Conservation (phyloP, 2,329 filamentous ascomycete genomes). For the Aplosporella prunicola region DNA sequence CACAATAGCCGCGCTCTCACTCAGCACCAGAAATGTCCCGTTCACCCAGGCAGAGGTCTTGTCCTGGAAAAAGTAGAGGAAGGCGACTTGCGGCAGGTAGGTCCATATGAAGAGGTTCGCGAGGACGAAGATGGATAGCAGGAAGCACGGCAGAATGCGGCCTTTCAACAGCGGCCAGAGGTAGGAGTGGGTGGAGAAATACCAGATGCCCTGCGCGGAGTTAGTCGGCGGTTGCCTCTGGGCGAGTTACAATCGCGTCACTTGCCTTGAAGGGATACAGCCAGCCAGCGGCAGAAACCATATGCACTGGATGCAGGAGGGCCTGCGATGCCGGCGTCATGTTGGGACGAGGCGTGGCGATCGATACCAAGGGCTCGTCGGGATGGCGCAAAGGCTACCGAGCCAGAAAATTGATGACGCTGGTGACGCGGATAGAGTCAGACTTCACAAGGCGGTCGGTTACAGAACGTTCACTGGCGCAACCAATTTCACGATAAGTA, state of each 20-base stretch:
- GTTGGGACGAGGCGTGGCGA: too few relatives aligned
- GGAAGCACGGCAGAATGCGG: slow-evolving; percentile 67
- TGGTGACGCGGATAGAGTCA: too few relatives aligned
- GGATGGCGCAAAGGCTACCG: too few relatives aligned
- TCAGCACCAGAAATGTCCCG: slow-evolving; percentile 72
- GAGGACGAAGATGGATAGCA: slow-evolving; percentile 77
- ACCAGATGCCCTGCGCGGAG: slow-evolving; percentile 59
- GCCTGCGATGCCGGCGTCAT: slow-evolving; percentile 13
- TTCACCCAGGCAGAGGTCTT: slow-evolving; percentile 76
- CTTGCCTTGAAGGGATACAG: slow-evolving; percentile 24
- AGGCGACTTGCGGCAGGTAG: slow-evolving; percentile 80
- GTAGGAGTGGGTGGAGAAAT: slow-evolving; percentile 66
- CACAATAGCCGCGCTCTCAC: slow-evolving; percentile 52
- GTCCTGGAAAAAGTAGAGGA: slow-evolving; percentile 83
- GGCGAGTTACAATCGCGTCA: too few relatives aligned
- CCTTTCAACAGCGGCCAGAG: slow-evolving; percentile 73
- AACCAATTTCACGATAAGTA: too few relatives aligned
- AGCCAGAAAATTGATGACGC: too few relatives aligned
- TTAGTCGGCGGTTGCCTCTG: slow-evolving; percentile 11
- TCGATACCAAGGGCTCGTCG: background rate
- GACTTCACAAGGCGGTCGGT: too few relatives aligned
- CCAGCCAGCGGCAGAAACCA: slow-evolving; percentile 18
- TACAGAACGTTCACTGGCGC: too few relatives aligned
- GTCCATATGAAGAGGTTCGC: slow-evolving; percentile 78
- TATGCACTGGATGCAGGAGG: slow-evolving; percentile 21